phyloP scores from a whole-genome alignment of 2,329 filamentous ascomycete species.

The Ceratocystis eucalypticola region DNA sequence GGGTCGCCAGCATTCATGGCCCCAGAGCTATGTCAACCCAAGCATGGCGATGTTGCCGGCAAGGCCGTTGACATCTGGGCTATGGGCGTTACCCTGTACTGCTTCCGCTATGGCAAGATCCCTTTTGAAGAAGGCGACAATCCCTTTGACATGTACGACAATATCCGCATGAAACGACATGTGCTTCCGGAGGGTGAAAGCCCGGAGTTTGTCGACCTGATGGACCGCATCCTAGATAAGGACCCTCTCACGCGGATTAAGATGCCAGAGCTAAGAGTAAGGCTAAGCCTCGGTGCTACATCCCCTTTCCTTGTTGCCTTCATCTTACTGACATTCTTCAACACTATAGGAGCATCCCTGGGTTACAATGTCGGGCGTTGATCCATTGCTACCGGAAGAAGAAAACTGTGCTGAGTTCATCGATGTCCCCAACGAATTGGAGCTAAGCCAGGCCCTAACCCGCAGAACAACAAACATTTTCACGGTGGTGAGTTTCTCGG shows the following conservation, averaged over 20 bases:
- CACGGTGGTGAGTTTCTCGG: slow-evolving; percentile 50
- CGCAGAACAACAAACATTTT: slow-evolving; percentile 76
- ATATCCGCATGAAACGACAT: slow-evolving; percentile 61
- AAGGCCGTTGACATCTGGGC: slow-evolving; percentile 94
- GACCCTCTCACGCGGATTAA: slow-evolving; percentile 69
- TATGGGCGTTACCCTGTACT: slow-evolving; percentile 92
- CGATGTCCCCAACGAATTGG: slow-evolving; percentile 74
- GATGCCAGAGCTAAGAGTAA: slow-evolving; percentile 69
- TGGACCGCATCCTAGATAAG: slow-evolving; percentile 65
- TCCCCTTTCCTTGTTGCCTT: background rate
- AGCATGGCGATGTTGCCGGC: slow-evolving; percentile 76
- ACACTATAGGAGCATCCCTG: slow-evolving; percentile 64
- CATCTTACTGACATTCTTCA: background rate
- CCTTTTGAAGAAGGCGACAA: slow-evolving; percentile 63
- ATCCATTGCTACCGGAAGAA: slow-evolving; percentile 63
- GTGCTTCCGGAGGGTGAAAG: slow-evolving; percentile 50
- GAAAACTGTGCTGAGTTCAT: slow-evolving; percentile 77
- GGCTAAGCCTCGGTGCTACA: background rate
- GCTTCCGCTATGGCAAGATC: slow-evolving; percentile 73
- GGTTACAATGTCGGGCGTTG: slow-evolving; percentile 70
- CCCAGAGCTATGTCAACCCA: slow-evolving; percentile 77
- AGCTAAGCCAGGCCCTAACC: slow-evolving; percentile 83
- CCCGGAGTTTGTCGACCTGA: slow-evolving; percentile 58
- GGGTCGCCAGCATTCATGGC: slow-evolving; percentile 91
- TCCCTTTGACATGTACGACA: slow-evolving; percentile 77